phyloP scores from a whole-genome alignment of 1,284 basidiomycete species.

The Trametes hirsuta region DNA sequence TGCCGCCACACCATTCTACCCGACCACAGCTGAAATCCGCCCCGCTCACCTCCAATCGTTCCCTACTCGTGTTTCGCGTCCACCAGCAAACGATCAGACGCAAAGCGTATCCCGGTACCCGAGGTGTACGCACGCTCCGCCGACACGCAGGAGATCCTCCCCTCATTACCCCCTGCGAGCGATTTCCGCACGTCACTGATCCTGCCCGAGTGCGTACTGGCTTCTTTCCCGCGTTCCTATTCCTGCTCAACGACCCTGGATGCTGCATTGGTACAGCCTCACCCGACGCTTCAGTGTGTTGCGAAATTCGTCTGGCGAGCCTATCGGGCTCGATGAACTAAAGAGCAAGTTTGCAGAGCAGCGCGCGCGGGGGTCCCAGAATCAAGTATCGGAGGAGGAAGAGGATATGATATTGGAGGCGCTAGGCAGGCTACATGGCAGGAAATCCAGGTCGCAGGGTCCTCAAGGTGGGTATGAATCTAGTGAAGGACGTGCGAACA shows the following conservation, averaged over 20 bases:
- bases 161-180: conserved; percentile 63
- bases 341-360: conserved; percentile 73
- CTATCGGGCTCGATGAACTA: conserved; percentile 65
- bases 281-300: conserved; percentile 79
- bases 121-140: conserved; percentile 33
- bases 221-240: conserved; percentile 23
- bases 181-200: conserved; percentile 84
- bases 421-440: conserved; percentile 58
- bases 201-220: conserved; percentile 70
- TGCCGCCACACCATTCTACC: conserved; percentile 22
- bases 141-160: conserved; percentile 44
- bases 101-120: conserved; percentile 50
- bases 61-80: conserved; percentile 16
- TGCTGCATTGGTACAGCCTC: conserved; percentile 53
- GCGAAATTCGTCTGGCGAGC: conserved; percentile 64
- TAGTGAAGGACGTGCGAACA: conserved; percentile 14
- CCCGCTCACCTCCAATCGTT: conserved; percentile 13
- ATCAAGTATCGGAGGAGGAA: conserved; percentile 76
- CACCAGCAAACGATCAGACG: conserved; percentile 65
- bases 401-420: conserved; percentile 82
- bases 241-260: conserved; percentile 16
- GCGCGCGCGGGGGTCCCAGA: conserved; percentile 64
- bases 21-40: conserved; percentile 27
- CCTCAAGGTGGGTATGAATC: conserved; percentile 18
- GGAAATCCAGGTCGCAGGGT: conserved; percentile 20